These are phyloP conservation scores for Blastomyces percursus DNA, from an alignment of 2,329 filamentous ascomycete species.

Conservation along the genomic window DNA sequence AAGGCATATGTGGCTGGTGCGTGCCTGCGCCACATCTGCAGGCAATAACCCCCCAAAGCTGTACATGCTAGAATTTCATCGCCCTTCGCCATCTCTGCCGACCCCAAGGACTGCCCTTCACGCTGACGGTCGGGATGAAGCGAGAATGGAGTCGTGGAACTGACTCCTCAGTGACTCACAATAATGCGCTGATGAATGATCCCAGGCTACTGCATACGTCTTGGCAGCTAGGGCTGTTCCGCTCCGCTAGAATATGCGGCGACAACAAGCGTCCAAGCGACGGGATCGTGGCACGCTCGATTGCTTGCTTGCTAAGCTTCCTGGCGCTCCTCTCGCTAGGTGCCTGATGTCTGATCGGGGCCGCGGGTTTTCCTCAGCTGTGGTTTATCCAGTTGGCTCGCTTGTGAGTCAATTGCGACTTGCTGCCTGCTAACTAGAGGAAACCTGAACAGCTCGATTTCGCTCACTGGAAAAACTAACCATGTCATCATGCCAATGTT, in stretches of 20 bases:
- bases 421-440: slow-evolving; percentile 1
- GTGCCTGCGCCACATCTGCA: neutral
- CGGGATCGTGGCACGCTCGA: neutral
- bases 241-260: neutral
- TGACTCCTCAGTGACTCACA: neutral
- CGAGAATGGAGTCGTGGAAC: neutral
- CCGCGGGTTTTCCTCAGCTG: neutral
- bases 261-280: neutral
- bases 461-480: neutral
- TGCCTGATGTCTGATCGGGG: neutral
- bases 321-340: neutral
- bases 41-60: too few relatives aligned
- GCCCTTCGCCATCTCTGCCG: neutral
- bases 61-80: too few relatives aligned
- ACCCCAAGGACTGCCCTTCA: too few relatives aligned
- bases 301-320: neutral
- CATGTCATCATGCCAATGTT: neutral
- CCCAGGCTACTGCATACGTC: neutral
- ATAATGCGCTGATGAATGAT: neutral
- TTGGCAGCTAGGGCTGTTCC: neutral
- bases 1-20: neutral
- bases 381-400: neutral
- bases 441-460: neutral
- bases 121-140: neutral
- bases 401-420: neutral